These are phyloP conservation scores for Leptoxyphium fumago DNA, from an alignment of 2,329 filamentous ascomycete species.

Conservation along the genomic window DNA sequence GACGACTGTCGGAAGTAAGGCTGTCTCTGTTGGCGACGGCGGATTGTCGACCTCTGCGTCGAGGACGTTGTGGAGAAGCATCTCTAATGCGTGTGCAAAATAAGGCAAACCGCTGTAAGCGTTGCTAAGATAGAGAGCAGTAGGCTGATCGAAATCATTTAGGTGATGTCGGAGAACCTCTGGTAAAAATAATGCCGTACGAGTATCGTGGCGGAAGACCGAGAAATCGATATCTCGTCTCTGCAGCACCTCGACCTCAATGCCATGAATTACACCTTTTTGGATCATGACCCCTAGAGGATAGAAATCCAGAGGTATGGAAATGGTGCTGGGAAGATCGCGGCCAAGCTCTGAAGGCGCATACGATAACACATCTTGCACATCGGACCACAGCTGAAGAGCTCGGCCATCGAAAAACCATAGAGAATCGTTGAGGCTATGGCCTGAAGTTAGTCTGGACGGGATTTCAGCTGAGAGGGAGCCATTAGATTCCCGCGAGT, in stretches of 20 bases:
- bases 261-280: constrained; percentile 78
- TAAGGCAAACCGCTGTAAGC: constrained; percentile 81
- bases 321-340: constrained; percentile 60
- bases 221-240: constrained; percentile 83
- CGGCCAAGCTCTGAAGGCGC: constrained; percentile 49
- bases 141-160: constrained; percentile 57
- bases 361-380: constrained; percentile 66
- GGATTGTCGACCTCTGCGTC: constrained; percentile 81
- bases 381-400: constrained; percentile 77
- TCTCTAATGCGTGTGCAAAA: constrained; percentile 82
- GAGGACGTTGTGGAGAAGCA: constrained; percentile 81
- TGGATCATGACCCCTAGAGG: constrained; percentile 75
- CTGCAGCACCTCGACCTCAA: constrained; percentile 89
- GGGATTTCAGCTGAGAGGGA: constrained; percentile 7
- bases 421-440: constrained; percentile 66
- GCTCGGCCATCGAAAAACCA: constrained; percentile 89
- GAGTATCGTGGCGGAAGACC: constrained; percentile 72
- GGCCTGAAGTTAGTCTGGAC: constrained; percentile 8
- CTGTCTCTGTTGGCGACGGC: constrained; percentile 28
- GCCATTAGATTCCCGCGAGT: constrained; percentile 1
- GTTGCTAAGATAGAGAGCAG: constrained; percentile 67
- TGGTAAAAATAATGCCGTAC: constrained; percentile 88
- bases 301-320: constrained; percentile 85
- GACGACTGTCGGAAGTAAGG: constrained; percentile 36
- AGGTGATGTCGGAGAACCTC: constrained; percentile 73